phyloP scores from a whole-genome alignment of 768 basidiomycete species.

The Rhizopogon sp. region DNA sequence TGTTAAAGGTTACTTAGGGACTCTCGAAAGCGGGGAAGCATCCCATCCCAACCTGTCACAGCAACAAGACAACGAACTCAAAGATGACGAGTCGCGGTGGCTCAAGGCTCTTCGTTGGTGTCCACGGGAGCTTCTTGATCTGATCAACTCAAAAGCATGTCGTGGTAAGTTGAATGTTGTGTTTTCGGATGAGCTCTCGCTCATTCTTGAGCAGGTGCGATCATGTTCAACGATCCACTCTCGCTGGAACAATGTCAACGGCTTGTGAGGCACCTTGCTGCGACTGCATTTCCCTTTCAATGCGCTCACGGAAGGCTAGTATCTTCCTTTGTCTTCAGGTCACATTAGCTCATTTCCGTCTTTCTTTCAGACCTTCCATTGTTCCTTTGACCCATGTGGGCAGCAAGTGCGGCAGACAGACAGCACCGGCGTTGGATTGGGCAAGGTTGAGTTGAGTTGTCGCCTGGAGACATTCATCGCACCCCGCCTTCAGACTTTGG shows the following conservation, averaged over 20 bases:
- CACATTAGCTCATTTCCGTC: neutral
- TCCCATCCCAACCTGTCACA: conserved; percentile 13
- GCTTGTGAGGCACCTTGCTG: conserved; percentile 62
- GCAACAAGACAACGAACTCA: conserved; percentile 7
- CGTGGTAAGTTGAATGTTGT: conserved; percentile 49
- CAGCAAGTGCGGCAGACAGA: conserved; percentile 7
- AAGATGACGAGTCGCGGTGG: conserved; percentile 41
- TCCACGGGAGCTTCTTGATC: conserved; percentile 75
- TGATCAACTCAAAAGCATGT: conserved; percentile 95
- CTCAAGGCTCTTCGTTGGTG: conserved; percentile 72
- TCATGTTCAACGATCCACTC: conserved; percentile 93
- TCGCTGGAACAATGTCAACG: conserved; percentile 60
- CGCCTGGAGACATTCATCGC: neutral
- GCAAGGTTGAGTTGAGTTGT: conserved; percentile 5
- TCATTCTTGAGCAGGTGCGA: conserved; percentile 58
- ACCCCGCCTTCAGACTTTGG: neutral
- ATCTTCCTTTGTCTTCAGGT: neutral
- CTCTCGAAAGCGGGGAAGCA: conserved; percentile 46
- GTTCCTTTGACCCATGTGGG: conserved; percentile 39
- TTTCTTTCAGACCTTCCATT: conserved; percentile 43
- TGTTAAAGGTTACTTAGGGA: conserved; percentile 66
- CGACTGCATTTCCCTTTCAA: conserved; percentile 84
- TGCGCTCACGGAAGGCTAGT: conserved; percentile 90
- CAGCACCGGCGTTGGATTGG: conserved; percentile 18
- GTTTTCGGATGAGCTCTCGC: neutral